Evolutionary conservation across 2,329 filamentous ascomycete genomes (phyloP), one percentile per base, ranked within the genome.

Genomic region (Chaetothyriales sp.): DNA sequence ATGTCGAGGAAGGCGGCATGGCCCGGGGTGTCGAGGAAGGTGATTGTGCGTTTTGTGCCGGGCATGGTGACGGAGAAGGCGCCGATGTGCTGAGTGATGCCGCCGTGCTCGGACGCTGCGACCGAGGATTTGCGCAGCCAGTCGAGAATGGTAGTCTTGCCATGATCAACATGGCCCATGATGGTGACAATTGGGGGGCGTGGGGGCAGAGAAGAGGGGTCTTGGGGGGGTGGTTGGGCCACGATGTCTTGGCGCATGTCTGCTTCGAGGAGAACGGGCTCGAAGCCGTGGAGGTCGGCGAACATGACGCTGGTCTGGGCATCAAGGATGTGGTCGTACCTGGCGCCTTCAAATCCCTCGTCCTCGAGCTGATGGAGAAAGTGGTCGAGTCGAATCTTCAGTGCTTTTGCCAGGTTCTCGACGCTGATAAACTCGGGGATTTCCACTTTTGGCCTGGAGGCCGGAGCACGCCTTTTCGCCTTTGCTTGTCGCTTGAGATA

Each of bases 91-190:
- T 98, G 92, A 0, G 92, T 98, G 64, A 98, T 98, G 37, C 92
- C 92, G 56, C 92, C 92, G 64, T 95, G 89, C 66, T 98, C 92
- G 50, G 85, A 81, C 5, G 88, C 88, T 44, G 84, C 94, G 44
- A 98, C 81, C 5, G 89, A 95, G 1, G 89, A 92, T 61, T 95
- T 94, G 40, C 92, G 85, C 45, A 98, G 74, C 70, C 83, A 97
- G 65, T 98, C 92, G 8, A 98, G 75, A 44, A 98, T 82, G 0
- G 94, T 98, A 0, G 92, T 98, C 72, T 98, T 98, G 50, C 92
- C 92, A 66, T 98, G 92, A 65, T 98, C 94, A 61, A 98, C 92
- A 59, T 98, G 92, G 2, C 92, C 92, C 94, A 98, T 98, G 63
- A 98, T 98, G 0, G 94, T 97, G 43, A 98, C 89, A 37, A 98